Base-by-base conservation (phyloP, 2,329 filamentous ascomycete species). In the Microsporum canis region DNA sequence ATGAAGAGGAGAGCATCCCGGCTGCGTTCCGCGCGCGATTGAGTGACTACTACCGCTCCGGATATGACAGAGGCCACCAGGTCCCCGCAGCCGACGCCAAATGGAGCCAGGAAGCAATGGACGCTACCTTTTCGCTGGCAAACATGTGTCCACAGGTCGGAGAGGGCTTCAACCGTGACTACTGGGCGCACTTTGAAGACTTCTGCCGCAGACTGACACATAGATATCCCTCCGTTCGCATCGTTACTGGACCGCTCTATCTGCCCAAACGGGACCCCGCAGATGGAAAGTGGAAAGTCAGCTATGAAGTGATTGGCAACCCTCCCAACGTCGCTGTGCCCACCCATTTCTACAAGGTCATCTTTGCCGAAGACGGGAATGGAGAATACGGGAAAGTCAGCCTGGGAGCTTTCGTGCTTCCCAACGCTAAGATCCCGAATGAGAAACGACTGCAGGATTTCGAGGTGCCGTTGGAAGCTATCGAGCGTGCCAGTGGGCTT, bases 71-170 rank as follows among this genome's bases (percentile, higher is more conserved):
- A 41, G 94, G 94, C 63, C 94, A 99, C 77, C 94, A 99, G 77
- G 92, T 97, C 7, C 94, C 94, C 7, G 94, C 94, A 4, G 94
- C 94, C 45, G 94, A 99, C 76, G 89, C 88, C 61, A 95, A 95
- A 78, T 99, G 94, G 91, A 89, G 86, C 65, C 94, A 99, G 76
- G 75, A 83, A 39, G 91, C 94, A 65, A 96, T 99, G 90, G 85
- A 99, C 76, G 89, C 89, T 62, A 99, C 94, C 1, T 99, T 99
- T 71, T 87, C 84, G 70, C 82, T 99, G 61, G 87, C 83, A 71
- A 99, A 99, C 78, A 99, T 99, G 91, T 96, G 91, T 71, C 94
- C 94, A 36, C 94, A 99, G 77, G 94, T 99, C 34, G 94, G 94
- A 66, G 90, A 96, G 72, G 94, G 94, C 62, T 99, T 99, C 81